Evolutionary conservation across 1,139 yeast species (phyloP), one percentile per base, ranked within the genome.

Genomic region (Hyphopichia wangnamkhiaoensis): DNA sequence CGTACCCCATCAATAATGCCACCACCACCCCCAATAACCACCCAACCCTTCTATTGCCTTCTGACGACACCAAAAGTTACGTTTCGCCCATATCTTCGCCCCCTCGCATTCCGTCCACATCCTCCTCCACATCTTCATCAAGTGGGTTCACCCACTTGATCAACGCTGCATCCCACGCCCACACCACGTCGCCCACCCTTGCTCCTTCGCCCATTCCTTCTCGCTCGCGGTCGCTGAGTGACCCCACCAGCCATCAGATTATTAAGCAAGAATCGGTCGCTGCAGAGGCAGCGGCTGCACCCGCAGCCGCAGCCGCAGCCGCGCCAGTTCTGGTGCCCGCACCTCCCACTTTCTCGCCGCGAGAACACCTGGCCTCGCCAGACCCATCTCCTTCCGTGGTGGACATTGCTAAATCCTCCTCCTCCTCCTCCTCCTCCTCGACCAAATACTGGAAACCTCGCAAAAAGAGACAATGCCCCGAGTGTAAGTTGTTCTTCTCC

Each of bases 391-490:
- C 28, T 9, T 8, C 28, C 8, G 14, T 25, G 13, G 3, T 33
- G 20, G 39, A 31, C 29, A 31, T 29, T 14, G 24, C 33, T n/a
- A 34, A 35, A 30, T 24, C 23, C 7, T 37, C 40, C 14, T 20
- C 39, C 25, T n/a, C n/a, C n/a, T n/a, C n/a, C n/a, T n/a, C n/a
- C n/a, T 18, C n/a, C 19, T 10, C 21, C 15, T 19, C 34, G 5
- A 30, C 12, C 18, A 19, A 28, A 12, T 25, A 20, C 37, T 60
- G 70, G 68, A 75, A 76, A 52, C 81, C 80, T 32, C 67, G 95
- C 47, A 82, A 80, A 63, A 88, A 87, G 72, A 78, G 88, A 61
- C 89, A 86, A 65, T 90, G 96, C 59, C 88, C 93, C 0, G 81
- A 83, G 39, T 89, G 97, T 61, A 79, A 77, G 49, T 74, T 84